phyloP scores from a whole-genome alignment of 441 rosid species.

The Sinapis alba region DNA sequence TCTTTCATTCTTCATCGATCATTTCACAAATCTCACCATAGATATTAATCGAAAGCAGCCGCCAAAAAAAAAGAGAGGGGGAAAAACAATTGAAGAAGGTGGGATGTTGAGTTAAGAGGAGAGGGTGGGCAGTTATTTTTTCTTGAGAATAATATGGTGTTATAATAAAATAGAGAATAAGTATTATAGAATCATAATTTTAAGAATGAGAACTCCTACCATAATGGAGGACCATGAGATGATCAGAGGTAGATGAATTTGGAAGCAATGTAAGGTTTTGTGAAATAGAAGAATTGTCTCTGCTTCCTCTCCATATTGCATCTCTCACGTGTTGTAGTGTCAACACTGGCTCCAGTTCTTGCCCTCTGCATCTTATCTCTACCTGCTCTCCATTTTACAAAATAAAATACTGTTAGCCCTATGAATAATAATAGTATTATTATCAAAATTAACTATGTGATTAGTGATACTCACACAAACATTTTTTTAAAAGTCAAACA shows the following conservation, averaged over 20 bases:
- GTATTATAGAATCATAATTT: neutral
- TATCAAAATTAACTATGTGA: neutral
- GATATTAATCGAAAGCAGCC: neutral
- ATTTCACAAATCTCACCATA: neutral
- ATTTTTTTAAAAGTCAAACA: neutral
- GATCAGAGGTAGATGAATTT: constrained; percentile 59
- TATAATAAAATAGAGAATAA: constrained; percentile 27
- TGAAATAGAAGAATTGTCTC: constrained; percentile 27
- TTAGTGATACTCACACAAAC: neutral
- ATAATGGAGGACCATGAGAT: constrained; percentile 90
- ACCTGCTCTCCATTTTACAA: constrained; percentile 53
- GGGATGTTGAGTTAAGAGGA: constrained; percentile 28
- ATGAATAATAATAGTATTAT: neutral
- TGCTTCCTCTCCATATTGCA: constrained; percentile 67
- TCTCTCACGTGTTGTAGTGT: constrained; percentile 96
- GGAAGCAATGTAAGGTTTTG: constrained; percentile 63
- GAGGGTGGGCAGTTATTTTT: constrained; percentile 23
- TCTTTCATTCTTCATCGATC: neutral
- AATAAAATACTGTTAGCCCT: neutral
- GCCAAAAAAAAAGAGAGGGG: neutral
- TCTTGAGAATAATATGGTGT: constrained; percentile 33
- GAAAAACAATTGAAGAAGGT: constrained; percentile 29
- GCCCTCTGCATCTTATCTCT: constrained; percentile 94
- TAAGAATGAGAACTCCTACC: constrained; percentile 51
- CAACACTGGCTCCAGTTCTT: constrained; percentile 72